Conservation (phyloP, 352 stramenopile genomes). For the Pythium grandisporangium region DNA sequence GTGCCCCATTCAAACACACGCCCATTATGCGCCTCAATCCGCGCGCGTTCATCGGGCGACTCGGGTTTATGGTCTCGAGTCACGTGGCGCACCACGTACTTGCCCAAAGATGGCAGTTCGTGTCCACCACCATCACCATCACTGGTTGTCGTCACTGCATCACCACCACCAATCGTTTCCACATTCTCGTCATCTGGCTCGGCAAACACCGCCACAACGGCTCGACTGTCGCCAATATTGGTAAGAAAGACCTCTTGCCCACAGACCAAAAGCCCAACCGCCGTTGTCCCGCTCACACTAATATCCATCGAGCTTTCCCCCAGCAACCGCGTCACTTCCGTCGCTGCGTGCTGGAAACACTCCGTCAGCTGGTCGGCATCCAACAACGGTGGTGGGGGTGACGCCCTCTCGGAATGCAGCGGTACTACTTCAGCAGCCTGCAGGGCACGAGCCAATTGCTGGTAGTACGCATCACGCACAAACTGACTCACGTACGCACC, state of each 20-base stretch:
- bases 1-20: conserved; percentile 78
- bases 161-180: too few relatives aligned
- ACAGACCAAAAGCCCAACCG: conserved; percentile 47
- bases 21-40: conserved; percentile 61
- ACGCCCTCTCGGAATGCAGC: too few relatives aligned
- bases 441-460: conserved; percentile 16
- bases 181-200: conserved; percentile 13
- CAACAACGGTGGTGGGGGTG: too few relatives aligned
- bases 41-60: conserved; percentile 41
- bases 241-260: conserved; percentile 57
- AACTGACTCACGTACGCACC: conserved; percentile 73
- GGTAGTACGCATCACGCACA: conserved; percentile 57
- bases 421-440: conserved; percentile 13
- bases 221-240: conserved; percentile 70
- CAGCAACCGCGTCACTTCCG: conserved; percentile 27
- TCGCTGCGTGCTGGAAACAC: conserved; percentile 40
- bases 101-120: too few relatives aligned
- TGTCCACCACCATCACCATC: too few relatives aligned
- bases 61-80: conserved; percentile 81
- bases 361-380: conserved; percentile 32
- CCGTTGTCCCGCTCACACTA: conserved; percentile 71
- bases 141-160: too few relatives aligned
- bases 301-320: conserved; percentile 47
- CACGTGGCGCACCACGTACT: conserved; percentile 46
- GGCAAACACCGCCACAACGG: conserved; percentile 40